phyloP scores from a whole-genome alignment of 2,329 filamentous ascomycete genomes.

The Coniochaeta sp. region DNA sequence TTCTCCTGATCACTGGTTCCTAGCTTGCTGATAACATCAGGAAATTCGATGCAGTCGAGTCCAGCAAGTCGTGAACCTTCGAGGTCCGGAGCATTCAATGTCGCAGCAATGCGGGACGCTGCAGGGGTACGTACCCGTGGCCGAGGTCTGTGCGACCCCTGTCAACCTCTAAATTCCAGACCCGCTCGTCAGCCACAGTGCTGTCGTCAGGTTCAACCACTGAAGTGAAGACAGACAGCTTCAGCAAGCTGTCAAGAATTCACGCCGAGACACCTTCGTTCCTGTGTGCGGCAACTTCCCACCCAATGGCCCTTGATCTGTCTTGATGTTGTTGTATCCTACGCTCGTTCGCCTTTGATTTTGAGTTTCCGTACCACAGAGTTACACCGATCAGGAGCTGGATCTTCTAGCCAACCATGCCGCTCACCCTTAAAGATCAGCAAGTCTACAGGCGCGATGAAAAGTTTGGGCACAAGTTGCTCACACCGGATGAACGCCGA shows the following conservation, averaged over 20 bases:
- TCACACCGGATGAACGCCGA: slow-evolving; percentile 35
- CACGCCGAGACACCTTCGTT: not conserved
- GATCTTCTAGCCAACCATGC: slow-evolving; percentile 20
- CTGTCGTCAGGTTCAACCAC: not conserved
- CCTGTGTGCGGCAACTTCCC: not conserved
- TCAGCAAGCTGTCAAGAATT: not conserved
- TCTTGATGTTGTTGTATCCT: too few species aligned
- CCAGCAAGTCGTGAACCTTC: not conserved
- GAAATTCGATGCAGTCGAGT: too few species aligned
- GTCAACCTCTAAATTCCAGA: not conserved
- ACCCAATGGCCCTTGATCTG: not conserved
- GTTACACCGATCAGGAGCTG: not conserved
- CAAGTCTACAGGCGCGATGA: slow-evolving; percentile 37
- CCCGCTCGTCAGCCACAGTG: not conserved
- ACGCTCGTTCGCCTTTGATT: not conserved
- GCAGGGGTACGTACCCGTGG: not conserved
- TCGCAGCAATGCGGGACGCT: not conserved
- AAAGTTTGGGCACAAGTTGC: slow-evolving; percentile 29
- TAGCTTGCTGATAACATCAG: too few species aligned
- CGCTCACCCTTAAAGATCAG: slow-evolving; percentile 26
- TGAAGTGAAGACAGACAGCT: not conserved
- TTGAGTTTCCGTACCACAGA: not conserved
- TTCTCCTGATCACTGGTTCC: too few species aligned
- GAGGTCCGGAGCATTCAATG: not conserved
- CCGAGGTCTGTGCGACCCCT: not conserved